Base-by-base conservation (phyloP, 2,329 filamentous ascomycete genomes). In the Metarhizium robertsii region DNA sequence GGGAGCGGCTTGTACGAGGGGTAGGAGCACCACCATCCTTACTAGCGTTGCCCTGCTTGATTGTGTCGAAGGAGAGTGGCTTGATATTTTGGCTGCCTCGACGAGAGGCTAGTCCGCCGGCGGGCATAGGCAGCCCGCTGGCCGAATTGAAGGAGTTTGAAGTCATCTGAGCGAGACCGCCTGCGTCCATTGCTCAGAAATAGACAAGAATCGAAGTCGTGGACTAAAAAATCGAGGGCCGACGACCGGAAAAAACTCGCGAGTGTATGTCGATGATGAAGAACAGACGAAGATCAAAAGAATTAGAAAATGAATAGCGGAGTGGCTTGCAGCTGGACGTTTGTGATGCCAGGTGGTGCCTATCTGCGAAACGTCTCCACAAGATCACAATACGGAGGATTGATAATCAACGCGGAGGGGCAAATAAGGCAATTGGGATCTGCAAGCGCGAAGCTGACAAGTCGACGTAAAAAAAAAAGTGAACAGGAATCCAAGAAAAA, bases 111-210 rank as follows among this genome's bases (percentile, higher is more conserved):
- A 96, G 88, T 66, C 91, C 89, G 61, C 87, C 84, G 59, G 83
- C 79, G 53, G 91, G 87, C 75, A 90, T 84, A 67, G 85, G 84
- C 65, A 96, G 79, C 65, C 84, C 86, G 72, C 82, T 82, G 69
- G 82, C 78, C 71, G 87, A 79, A 71, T 81, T 76, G 72, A 88
- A 88, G 73, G 86, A 82, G 79, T 86, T 89, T 79, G 90, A 92
- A 78, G 90, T 89, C 92, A 97, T 97, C 83, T 95, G 91, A 94
- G 91, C 87, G 79, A 96, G 90, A 94, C 91, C 90, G 83, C 92
- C 92, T 84, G 92, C 86, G 92, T 96, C 88, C 87, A 95, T 86
- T 64, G 73, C 75, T 79, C 76, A 75, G 32, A 51, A 29, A 30
- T 20, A 46, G 38, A 38, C 47, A 32, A 45, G 38, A 51, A 50